phyloP scores from a whole-genome alignment of 1,284 basidiomycete genomes.

The Ceratobasidium sp. region DNA sequence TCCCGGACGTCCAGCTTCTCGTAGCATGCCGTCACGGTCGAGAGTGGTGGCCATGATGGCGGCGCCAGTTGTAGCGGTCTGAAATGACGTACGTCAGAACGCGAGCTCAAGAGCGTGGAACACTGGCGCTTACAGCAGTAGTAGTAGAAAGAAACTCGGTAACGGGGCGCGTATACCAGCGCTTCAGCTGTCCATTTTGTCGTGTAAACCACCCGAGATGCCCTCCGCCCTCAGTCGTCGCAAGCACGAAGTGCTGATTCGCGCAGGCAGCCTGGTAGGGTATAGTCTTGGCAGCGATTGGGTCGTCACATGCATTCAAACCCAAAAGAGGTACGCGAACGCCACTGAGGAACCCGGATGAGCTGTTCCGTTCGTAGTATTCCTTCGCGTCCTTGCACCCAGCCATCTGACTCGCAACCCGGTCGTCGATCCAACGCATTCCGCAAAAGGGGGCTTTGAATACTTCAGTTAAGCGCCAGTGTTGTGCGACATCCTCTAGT shows the following conservation, averaged over 20 bases:
- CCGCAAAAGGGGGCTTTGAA: slow-evolving; percentile 27
- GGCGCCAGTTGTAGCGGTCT: not conserved
- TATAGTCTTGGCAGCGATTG: slow-evolving; percentile 58
- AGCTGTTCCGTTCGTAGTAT: slow-evolving; percentile 63
- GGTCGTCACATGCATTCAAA: slow-evolving; percentile 68
- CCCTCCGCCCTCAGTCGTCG: slow-evolving; percentile 64
- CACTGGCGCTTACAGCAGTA: not conserved
- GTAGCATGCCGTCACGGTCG: slow-evolving; percentile 9
- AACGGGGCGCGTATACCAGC: slow-evolving; percentile 45
- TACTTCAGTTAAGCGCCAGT: slow-evolving; percentile 23
- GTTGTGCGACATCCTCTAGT: slow-evolving; percentile 26
- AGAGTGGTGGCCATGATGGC: slow-evolving; percentile 1
- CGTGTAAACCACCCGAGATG: slow-evolving; percentile 69
- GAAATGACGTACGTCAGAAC: slow-evolving; percentile 28
- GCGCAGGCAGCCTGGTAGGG: slow-evolving; percentile 53
- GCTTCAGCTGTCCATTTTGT: slow-evolving; percentile 31
- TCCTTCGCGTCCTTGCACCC: slow-evolving; percentile 59
- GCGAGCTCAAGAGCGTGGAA: not conserved
- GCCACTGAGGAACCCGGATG: slow-evolving; percentile 20
- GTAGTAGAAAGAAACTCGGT: slow-evolving; percentile 34
- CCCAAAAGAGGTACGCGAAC: slow-evolving; percentile 56
- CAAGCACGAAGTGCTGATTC: slow-evolving; percentile 62
- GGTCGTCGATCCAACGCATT: slow-evolving; percentile 44
- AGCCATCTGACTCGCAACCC: slow-evolving; percentile 57
- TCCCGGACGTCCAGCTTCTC: slow-evolving; percentile 19